phyloP scores from a whole-genome alignment of 2,329 filamentous ascomycete genomes.

The Grosmannia clavigera region DNA sequence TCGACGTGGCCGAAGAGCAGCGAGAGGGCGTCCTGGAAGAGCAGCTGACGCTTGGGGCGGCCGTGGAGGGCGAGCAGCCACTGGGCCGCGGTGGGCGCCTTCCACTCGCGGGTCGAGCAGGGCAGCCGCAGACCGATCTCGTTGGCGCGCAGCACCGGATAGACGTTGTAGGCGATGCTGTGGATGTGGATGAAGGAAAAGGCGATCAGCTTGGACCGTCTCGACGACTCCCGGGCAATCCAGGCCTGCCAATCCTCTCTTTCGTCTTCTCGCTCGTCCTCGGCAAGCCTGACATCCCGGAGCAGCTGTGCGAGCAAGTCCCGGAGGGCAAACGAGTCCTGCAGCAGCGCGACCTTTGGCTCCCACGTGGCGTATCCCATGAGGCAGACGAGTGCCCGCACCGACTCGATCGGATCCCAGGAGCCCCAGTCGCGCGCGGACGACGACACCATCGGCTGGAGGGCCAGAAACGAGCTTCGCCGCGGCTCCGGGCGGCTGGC shows the following conservation, averaged over 20 bases:
- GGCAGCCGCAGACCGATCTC: constrained; percentile 43
- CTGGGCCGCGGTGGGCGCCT: constrained; percentile 33
- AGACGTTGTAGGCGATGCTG: constrained; percentile 49
- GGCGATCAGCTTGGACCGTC: constrained; percentile 40
- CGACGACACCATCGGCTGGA: neutral
- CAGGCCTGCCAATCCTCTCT: constrained; percentile 24
- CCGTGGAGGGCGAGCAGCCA: constrained; percentile 28
- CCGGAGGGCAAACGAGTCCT: constrained; percentile 43
- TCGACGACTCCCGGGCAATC: constrained; percentile 36
- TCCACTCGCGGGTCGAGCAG: constrained; percentile 41
- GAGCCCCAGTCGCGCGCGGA: neutral
- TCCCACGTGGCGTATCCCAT: constrained; percentile 49
- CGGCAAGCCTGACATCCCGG: constrained; percentile 24
- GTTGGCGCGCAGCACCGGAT: constrained; percentile 41
- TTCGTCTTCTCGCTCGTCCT: neutral
- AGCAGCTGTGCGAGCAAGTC: constrained; percentile 43
- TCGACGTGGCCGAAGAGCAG: constrained; percentile 18
- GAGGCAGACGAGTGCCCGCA: constrained; percentile 36
- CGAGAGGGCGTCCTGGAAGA: constrained; percentile 22
- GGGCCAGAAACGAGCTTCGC: constrained; percentile 6
- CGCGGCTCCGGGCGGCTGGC: neutral
- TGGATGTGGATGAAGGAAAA: constrained; percentile 47
- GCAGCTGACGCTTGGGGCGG: neutral
- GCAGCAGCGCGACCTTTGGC: constrained; percentile 38
- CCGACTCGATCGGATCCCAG: constrained; percentile 29